Percentiles rank a stretch among this genome's conserved stretches.
Conservation (phyloP, 305 asterid species). For the Rubia tinctorum region DNA sequence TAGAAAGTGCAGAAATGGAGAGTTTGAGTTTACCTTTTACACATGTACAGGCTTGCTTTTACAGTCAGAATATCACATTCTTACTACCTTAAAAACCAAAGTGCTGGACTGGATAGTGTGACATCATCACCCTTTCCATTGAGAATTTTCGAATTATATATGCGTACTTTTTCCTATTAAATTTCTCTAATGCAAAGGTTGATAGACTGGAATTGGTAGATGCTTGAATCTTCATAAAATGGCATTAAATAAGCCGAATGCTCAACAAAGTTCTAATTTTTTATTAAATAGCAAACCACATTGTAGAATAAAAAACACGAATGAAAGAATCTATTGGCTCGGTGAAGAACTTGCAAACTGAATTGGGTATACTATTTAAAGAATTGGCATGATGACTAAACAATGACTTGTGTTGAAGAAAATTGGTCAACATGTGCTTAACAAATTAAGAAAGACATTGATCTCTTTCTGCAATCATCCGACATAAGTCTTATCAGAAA, state of each 20-base stretch:
- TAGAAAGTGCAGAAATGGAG: constrained; percentile 11
- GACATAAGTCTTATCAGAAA: not conserved
- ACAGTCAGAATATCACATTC: constrained; percentile 25
- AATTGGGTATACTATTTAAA: not conserved
- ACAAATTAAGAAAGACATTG: not conserved
- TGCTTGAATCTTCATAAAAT: not conserved
- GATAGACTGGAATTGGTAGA: not conserved
- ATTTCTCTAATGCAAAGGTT: not conserved
- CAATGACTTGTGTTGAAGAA: not conserved
- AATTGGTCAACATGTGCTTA: not conserved
- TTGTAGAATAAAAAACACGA: not conserved
- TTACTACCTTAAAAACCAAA: not conserved
- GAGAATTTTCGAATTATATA: not conserved
- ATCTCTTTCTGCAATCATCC: not conserved
- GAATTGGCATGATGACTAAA: not conserved
- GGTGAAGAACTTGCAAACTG: not conserved
- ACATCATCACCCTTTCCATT: not conserved
- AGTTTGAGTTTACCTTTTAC: constrained; percentile 6
- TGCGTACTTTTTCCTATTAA: not conserved
- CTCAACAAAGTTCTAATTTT: not conserved
- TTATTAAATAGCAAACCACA: not conserved
- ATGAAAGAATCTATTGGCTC: constrained; percentile 7
- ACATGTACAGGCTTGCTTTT: constrained; percentile 20
- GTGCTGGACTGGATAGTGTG: not conserved
- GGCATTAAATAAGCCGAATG: not conserved